A percentile compares a stretch with the other conserved stretches of the same genome.
phyloP scores from a whole-genome alignment of 306 rosid genomes.

The Pterocarpus macrocarpus region DNA sequence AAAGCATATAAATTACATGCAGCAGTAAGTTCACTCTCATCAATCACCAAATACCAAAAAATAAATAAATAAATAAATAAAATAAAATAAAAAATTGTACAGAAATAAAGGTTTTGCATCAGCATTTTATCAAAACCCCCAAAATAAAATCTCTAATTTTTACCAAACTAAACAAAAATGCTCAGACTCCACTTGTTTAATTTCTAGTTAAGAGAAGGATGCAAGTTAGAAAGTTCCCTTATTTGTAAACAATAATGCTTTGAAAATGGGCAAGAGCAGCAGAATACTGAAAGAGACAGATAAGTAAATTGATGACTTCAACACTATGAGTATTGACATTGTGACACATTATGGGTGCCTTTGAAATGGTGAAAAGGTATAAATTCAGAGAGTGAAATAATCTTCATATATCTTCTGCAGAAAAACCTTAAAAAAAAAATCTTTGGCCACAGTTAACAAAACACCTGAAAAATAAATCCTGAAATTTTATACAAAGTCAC shows the following conservation, averaged over 20 bases:
- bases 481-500: conserved; percentile 21
- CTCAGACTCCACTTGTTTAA: conserved; percentile 16
- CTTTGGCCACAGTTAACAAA: conserved; percentile 30
- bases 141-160: conserved; percentile 11
- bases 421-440: not conserved
- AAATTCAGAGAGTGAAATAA: not conserved
- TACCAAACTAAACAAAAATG: conserved; percentile 15
- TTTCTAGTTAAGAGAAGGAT: conserved; percentile 17
- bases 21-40: not conserved
- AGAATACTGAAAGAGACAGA: conserved; percentile 14
- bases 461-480: conserved; percentile 22
- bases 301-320: not conserved
- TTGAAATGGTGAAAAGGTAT: not conserved
- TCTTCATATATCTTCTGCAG: not conserved
- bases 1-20: conserved; percentile 2
- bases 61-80: no score
- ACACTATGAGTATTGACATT: not conserved
- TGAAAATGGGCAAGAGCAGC: not conserved
- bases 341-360: not conserved
- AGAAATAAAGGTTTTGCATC: conserved; percentile 24
- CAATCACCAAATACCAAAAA: conserved; percentile 20
- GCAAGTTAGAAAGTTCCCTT: conserved; percentile 3
- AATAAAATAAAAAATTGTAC: not conserved
- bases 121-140: conserved; percentile 22
- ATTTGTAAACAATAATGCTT: conserved; percentile 31